A percentile compares a stretch with the other conserved stretches of the same genome.
Conservation (phyloP, 768 basidiomycete species). For the Naganishia vaughanmartiniae region DNA sequence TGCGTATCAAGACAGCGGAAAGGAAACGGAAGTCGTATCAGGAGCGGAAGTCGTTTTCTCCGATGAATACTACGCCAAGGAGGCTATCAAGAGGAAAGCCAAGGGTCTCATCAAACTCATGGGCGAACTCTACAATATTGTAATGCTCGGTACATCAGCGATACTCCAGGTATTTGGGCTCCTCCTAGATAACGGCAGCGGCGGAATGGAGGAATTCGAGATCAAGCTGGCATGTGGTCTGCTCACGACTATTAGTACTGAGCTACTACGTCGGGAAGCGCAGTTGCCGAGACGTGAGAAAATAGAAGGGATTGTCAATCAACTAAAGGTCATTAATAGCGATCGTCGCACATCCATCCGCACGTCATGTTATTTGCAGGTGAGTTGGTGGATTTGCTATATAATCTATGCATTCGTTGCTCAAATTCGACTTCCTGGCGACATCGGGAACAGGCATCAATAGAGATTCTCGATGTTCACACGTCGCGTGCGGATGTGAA, state of each 20-base stretch:
- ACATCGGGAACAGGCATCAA: not conserved
- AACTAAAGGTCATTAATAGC: not conserved
- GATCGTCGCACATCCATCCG: not conserved
- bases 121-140: constrained; percentile 93
- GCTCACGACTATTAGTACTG: not conserved
- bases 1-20: constrained; percentile 63
- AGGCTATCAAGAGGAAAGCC: constrained; percentile 94
- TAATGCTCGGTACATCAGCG: constrained; percentile 57
- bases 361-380: not conserved
- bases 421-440: not conserved
- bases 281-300: not conserved
- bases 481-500: no score
- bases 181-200: not conserved
- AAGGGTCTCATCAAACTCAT: constrained; percentile 96
- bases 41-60: constrained; percentile 65
- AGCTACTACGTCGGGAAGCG: not conserved
- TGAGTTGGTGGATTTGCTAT: not conserved
- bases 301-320: not conserved
- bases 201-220: not conserved
- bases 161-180: not conserved
- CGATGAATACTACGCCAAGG: constrained; percentile 90
- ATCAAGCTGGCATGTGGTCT: not conserved
- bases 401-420: not conserved
- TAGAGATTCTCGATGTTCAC: not conserved
- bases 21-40: constrained; percentile 58